A percentile compares a stretch with the other conserved stretches of the same genome.
Evolutionary conservation across 345 rosid genomes (phyloP).

Genomic region (Citropsis articulata): DNA sequence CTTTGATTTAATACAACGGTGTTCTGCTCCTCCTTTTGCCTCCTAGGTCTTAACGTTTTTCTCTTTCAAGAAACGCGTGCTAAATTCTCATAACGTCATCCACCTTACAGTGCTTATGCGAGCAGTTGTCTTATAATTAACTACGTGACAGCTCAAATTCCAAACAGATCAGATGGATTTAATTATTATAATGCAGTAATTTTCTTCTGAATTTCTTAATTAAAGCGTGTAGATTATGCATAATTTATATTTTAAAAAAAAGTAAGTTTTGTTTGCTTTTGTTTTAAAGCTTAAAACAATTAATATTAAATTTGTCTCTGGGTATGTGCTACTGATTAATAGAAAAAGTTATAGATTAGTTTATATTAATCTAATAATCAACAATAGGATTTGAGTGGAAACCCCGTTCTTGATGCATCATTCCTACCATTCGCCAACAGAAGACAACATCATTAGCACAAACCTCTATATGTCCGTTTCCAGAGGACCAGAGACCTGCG

Average conservation of each 20-base stretch:
- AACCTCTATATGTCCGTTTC: conserved; percentile 60
- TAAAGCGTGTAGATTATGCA: background rate
- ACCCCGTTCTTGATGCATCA: conserved; percentile 75
- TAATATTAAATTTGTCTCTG: background rate
- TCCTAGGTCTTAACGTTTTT: conserved; percentile 14
- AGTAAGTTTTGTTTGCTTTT: conserved; percentile 27
- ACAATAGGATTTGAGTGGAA: conserved; percentile 22
- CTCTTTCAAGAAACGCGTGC: conserved; percentile 41
- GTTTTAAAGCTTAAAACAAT: conserved; percentile 1
- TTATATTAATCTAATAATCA: background rate
- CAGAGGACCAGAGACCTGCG: conserved; percentile 28
- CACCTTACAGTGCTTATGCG: background rate
- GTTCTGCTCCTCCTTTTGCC: conserved; percentile 21
- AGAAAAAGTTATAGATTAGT: background rate
- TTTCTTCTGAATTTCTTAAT: background rate
- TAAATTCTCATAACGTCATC: conserved; percentile 38
- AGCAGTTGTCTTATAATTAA: background rate
- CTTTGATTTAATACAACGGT: conserved; percentile 32
- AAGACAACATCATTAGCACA: conserved; percentile 82
- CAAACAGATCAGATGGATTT: conserved; percentile 15
- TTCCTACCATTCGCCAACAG: conserved; percentile 81
- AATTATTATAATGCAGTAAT: background rate
- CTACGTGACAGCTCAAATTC: background rate
- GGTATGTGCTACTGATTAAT: conserved; percentile 11
- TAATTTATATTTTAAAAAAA: conserved; percentile 16